phyloP scores from a whole-genome alignment of 768 basidiomycete species.

The Clavulina sp. region DNA sequence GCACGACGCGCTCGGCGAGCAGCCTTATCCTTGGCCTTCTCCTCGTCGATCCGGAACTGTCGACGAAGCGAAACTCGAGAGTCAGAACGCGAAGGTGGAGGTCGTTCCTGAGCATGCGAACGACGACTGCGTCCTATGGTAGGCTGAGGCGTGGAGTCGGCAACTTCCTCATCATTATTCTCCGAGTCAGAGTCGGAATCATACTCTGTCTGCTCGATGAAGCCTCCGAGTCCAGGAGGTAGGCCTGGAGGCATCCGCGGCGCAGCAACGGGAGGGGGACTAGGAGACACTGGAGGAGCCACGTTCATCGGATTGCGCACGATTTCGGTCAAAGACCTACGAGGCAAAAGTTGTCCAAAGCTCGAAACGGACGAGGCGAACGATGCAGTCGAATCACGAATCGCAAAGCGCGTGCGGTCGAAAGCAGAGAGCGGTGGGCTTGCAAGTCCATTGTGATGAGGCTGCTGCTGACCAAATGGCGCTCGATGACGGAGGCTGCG shows the following conservation, averaged over 20 bases:
- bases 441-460: not conserved
- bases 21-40: too few species aligned
- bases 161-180: not conserved
- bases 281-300: too few species aligned
- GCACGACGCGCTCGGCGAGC: too few species aligned
- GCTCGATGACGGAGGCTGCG: not conserved
- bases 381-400: not conserved
- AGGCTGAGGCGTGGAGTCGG: conserved; percentile 2
- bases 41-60: too few species aligned
- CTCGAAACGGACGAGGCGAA: not conserved
- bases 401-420: too few species aligned
- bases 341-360: not conserved
- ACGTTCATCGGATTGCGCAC: conserved; percentile 8
- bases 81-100: conserved; percentile 3
- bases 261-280: too few species aligned
- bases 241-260: too few species aligned
- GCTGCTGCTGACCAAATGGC: not conserved
- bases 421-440: not conserved
- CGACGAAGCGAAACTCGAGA: not conserved
- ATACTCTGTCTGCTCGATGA: too few species aligned
- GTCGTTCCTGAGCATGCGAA: not conserved
- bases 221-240: too few species aligned
- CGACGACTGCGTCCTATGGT: not conserved
- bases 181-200: not conserved
- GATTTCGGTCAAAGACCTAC: not conserved